Evolutionary conservation across 495 filamentous ascomycete species (phyloP).

Genomic region (Penicillium paxilli): DNA sequence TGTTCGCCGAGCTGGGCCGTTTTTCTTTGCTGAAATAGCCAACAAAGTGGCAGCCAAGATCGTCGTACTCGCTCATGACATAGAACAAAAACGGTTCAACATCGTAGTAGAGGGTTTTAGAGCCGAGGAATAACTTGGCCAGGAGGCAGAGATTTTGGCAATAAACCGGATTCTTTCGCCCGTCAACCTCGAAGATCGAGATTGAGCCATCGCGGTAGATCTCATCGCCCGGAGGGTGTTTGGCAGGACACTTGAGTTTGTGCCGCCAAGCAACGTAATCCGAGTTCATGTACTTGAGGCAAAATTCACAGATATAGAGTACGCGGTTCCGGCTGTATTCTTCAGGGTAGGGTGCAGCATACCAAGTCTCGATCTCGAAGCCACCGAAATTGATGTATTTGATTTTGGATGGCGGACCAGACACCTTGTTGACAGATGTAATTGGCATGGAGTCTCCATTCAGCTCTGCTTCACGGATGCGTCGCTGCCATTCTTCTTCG

Average conservation of each 20-base stretch:
- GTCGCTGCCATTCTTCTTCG: constrained; percentile 85
- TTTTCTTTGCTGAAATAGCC: constrained; percentile 99
- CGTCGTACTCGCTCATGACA: constrained; percentile 94
- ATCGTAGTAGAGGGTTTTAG: constrained; percentile 97
- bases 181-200: constrained; percentile 96
- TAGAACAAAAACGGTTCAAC: constrained; percentile 99
- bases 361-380: constrained; percentile 98
- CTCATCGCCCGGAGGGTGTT: constrained; percentile 95
- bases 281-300: constrained; percentile 98
- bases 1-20: constrained; percentile 89
- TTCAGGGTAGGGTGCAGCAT: constrained; percentile 97
- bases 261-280: constrained; percentile 97
- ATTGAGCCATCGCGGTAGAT: constrained; percentile 94
- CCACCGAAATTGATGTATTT: constrained; percentile 98
- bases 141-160: constrained; percentile 96
- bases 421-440: constrained; percentile 65
- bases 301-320: constrained; percentile 98
- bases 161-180: constrained; percentile 93
- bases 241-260: constrained; percentile 95
- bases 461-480: constrained; percentile 48
- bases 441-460: constrained; percentile 49
- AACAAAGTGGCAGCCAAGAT: constrained; percentile 93
- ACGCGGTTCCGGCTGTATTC: constrained; percentile 95
- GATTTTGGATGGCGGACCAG: constrained; percentile 90
- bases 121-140: constrained; percentile 93